Base-by-base conservation (phyloP, 2,329 filamentous ascomycete genomes). In the Delphinella strobiligena region DNA sequence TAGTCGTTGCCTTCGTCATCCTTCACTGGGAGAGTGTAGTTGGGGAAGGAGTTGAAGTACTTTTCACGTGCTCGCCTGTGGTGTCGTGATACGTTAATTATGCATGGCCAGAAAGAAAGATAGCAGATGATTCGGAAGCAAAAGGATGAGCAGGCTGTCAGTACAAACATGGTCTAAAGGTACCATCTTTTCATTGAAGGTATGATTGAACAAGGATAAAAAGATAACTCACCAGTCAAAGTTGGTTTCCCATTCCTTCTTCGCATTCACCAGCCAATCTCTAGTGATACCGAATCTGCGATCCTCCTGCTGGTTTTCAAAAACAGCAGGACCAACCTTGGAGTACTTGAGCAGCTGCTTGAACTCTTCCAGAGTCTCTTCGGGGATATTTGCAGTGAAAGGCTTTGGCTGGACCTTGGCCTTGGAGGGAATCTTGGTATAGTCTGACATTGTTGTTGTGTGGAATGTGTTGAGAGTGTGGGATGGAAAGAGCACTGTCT, bases 21-120 rank as follows among this genome's bases (percentile, higher is more conserved):
- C 9, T 60, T 56, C 37, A 73, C 56, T 1, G 54, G 45, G 0
- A 59, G 54, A 2, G 54, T 68, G 55, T 64, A 74, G 44, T 74
- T 68, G 2, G 69, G 69, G 33, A 68, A 67, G 10, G 54, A 60
- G 48, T 74, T 74, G 47, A 72, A 64, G 12, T 51, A 48, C 14
- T 53, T 51, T 49, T 63, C 66, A 43, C 59, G 51, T 47, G 45
- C 54, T 36, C 57, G 56, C 61, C 53, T 43, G 31, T 22, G 17
- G 11, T 18, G 24, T 15, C n/a, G 2, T 2, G 11, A 14, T 22
- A 1, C 7, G 7, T 38, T 12, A 31, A 19, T 32, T 17, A n/a
- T n/a, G n/a, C n/a, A n/a, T n/a, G n/a, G n/a, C n/a, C n/a, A n/a
- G n/a, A n/a, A n/a, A n/a, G n/a, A n/a, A n/a, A n/a, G n/a, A n/a